Base-by-base conservation (phyloP, 2,329 filamentous ascomycete species). In the Neonectria faginata region DNA sequence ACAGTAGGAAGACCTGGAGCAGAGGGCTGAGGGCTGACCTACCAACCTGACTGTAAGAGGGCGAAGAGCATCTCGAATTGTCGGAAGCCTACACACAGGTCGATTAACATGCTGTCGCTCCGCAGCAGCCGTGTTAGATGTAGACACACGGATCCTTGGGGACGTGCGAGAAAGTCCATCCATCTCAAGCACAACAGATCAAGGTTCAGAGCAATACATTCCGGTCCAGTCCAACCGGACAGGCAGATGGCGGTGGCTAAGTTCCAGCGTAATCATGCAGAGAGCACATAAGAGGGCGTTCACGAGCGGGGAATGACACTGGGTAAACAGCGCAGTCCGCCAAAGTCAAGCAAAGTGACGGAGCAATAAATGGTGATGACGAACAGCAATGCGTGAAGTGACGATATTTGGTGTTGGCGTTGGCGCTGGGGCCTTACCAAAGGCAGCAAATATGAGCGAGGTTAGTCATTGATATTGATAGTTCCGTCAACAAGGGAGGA, bases 111-210 rank as follows among this genome's bases (percentile, higher is more conserved):
- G 20, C 29, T 11, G 22, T 50, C 25, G 22, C 12, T 47, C 27
- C 16, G 42, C 33, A 57, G 45, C 31, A 18, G 31, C 12, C 7
- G 11, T n/a, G 47, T 47, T 33, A 20, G 47, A 53, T 33, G 39
- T 14, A 44, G 36, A 51, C 25, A 51, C 14, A 56, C 51, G 31
- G 48, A 42, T 39, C 22, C 31, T 22, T 33, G 22, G n/a, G 50
- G 29, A 33, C 41, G 18, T 44, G 41, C 39, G 52, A 60, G 29
- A 42, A 25, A 42, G 50, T n/a, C 51, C 36, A 57, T 42, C 27
- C 36, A 57, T 42, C 27, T 55, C 54, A 51, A 39, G 45, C 54
- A 53, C 63, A 63, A 57, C 50, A 33, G 6, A n/a, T 22, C 20
- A 27, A 58, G 29, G 22, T 14, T 39, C 31, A 12, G 31, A 33